Evolutionary conservation across 345 rosid genomes (phyloP), one percentile per base, ranked within the genome.

Genomic region (Moricandia moricandioides): DNA sequence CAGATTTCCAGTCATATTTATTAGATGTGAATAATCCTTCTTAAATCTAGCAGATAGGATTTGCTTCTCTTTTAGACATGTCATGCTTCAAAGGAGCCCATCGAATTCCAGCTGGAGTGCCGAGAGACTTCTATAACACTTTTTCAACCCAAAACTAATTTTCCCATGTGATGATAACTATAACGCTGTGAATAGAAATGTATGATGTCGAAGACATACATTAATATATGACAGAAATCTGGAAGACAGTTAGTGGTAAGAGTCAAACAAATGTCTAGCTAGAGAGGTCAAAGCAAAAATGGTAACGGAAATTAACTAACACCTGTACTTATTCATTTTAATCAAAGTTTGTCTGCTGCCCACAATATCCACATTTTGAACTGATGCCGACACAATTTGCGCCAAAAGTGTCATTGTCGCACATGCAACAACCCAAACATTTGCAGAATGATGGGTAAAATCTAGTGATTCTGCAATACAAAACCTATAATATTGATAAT

Each of bases 151-250:
- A n/a, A n/a, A 29, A 29, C 52, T 16, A 7, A n/a, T 5, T 47
- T 47, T n/a, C 52, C 16, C 52, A 47, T 1, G 52, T 47, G 17
- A n/a, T 47, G 52, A 47, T 43, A 43, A 52, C 27, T 17, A 52
- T 18, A 54, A 9, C 18, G 13, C 58, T 18, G 18, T 2, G n/a
- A 55, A 55, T 24, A 55, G 16, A 65, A 16, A 58, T 45, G 13
- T 30, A 59, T 67, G 67, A 49, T 34, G 73, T 67, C 31, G 43
- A 45, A 14, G 62, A 68, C 69, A 61, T 16, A 26, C 72, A 67
- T 21, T 67, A 62, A 30, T 54, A 27, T 62, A 69, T 76, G 74
- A 70, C 70, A 69, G 35, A 69, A 37, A 76, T 31, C 49, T 76
- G 64, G 58, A 69, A 54, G 64, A 76, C 69, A 67, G 0, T 34